A percentile compares a stretch with the other conserved stretches of the same genome.
phyloP scores from a whole-genome alignment of 129 eudicot species.

The Escallonia herrerae region DNA sequence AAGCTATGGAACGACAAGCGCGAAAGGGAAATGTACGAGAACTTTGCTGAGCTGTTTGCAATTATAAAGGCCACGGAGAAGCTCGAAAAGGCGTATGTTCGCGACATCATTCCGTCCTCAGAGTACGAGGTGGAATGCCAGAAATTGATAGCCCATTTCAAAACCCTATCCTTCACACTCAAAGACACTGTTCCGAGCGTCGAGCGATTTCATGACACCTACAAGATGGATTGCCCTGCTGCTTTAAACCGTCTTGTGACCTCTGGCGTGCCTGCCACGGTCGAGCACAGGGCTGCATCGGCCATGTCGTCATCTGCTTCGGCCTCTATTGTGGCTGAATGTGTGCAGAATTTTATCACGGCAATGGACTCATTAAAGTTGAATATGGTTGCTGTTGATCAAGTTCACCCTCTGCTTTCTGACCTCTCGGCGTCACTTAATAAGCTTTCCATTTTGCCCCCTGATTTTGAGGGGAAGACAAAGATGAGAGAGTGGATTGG shows the following conservation, averaged over 20 bases:
- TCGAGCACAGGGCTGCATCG: constrained; percentile 82
- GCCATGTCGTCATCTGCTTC: constrained; percentile 48
- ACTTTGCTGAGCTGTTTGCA: constrained; percentile 79
- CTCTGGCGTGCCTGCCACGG: constrained; percentile 91
- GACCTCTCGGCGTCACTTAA: constrained; percentile 66
- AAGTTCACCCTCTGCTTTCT: constrained; percentile 69
- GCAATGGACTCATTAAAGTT: constrained; percentile 86
- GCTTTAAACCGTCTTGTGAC: constrained; percentile 69
- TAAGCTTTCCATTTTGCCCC: constrained; percentile 60
- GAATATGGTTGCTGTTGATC: constrained; percentile 91
- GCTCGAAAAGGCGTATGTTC: constrained; percentile 75
- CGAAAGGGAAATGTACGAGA: constrained; percentile 84
- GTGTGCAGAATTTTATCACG: constrained; percentile 84
- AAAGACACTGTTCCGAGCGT: constrained; percentile 73
- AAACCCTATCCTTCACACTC: constrained; percentile 61
- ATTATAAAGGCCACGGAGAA: constrained; percentile 85
- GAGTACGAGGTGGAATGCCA: constrained; percentile 76
- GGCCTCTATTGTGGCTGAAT: constrained; percentile 79
- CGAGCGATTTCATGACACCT: constrained; percentile 69
- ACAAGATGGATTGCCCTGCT: constrained; percentile 77
- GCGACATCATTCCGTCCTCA: constrained; percentile 65
- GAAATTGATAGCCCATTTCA: constrained; percentile 75
- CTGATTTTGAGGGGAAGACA: constrained; percentile 87
- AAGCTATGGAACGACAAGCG: constrained; percentile 94
- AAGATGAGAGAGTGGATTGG: constrained; percentile 82